Evolutionary conservation across 2,329 filamentous ascomycete species (phyloP), one percentile per base, ranked within the genome.

Genomic region (Endocalyx cinctus): DNA sequence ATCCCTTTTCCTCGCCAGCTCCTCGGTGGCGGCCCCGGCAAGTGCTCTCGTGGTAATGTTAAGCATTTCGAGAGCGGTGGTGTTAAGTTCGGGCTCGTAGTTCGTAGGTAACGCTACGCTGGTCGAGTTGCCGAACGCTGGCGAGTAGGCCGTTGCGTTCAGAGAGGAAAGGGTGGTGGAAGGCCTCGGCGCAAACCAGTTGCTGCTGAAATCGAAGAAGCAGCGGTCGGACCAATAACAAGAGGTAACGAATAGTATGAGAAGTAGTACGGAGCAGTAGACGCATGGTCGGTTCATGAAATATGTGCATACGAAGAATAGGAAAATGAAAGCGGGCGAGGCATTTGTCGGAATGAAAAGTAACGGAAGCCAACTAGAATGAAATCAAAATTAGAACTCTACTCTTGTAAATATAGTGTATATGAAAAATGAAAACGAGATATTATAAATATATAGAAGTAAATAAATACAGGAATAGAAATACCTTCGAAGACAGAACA

Each of bases 271-370:
- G 41, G 88, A 95, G 76, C 92, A 98, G 74, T 98, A 98, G 50
- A 95, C 83, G 69, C 92, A 98, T 34, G 92, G 92, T 35, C 90
- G 82, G 66, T 96, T 94, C 52, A 98, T 81, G 64, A 94, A 86
- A 71, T 95, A 97, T 46, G 89, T 95, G 61, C 89, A 87, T 46
- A 87, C 74, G 67, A 98, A 83, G 72, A 92, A 87, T 64, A 87
- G 77, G 65, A 90, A 78, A 59, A 92, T 86, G 67, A 90, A 89
- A 53, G 85, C 75, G 17, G 86, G 86, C 37, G 84, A 88, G 48
- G 86, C 84, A 59, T 89, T 88, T 39, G 86, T 87, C 33, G 86
- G 86, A 50, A 92, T 88, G 64, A 92, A 89, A 58, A 92, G 84
- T 49, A 92, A 79, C 18, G 86, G 86, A 32, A 92, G 76, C 83